Evolutionary conservation across 345 rosid species (phyloP).

Genomic region (Ceriops zippeliana): DNA sequence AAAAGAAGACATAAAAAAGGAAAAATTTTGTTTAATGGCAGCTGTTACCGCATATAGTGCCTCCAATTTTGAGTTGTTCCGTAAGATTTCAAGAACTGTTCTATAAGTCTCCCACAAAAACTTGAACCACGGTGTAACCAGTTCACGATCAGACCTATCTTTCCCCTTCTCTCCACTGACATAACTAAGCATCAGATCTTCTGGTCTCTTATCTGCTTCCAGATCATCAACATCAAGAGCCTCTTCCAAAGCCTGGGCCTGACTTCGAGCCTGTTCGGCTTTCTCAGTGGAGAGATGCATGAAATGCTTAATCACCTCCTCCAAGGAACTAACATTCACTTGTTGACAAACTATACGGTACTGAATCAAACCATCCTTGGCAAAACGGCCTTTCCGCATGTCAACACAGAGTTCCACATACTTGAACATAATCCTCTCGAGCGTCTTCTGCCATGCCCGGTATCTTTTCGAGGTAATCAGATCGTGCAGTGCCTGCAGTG

Average conservation of each 20-base stretch:
- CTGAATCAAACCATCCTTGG: slow-evolving; percentile 95
- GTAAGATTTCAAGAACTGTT: slow-evolving; percentile 89
- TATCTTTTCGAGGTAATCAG: slow-evolving; percentile 87
- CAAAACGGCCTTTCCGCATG: slow-evolving; percentile 82
- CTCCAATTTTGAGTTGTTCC: slow-evolving; percentile 97
- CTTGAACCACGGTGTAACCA: slow-evolving; percentile 99
- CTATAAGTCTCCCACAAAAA: slow-evolving; percentile 99
- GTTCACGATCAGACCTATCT: slow-evolving; percentile 95
- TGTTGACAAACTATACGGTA: slow-evolving; percentile 93
- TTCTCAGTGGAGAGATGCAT: slow-evolving; percentile 91
- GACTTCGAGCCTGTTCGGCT: slow-evolving; percentile 95
- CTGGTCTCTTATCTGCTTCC: slow-evolving; percentile 96
- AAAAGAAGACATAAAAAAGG: not conserved
- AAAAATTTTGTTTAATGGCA: not conserved
- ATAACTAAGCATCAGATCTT: slow-evolving; percentile 94
- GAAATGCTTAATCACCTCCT: slow-evolving; percentile 98
- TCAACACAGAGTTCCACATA: slow-evolving; percentile 97
- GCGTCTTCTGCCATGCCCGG: slow-evolving; percentile 92
- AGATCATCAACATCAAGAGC: slow-evolving; percentile 99
- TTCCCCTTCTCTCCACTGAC: slow-evolving; percentile 99
- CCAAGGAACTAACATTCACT: slow-evolving; percentile 91
- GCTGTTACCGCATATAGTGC: slow-evolving; percentile 86
- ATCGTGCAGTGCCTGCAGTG: slow-evolving; percentile 85
- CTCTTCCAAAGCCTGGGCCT: slow-evolving; percentile 90
- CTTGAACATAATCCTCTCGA: slow-evolving; percentile 90